Conservation (phyloP, 2,329 filamentous ascomycete genomes). For the Colletotrichum sp. region DNA sequence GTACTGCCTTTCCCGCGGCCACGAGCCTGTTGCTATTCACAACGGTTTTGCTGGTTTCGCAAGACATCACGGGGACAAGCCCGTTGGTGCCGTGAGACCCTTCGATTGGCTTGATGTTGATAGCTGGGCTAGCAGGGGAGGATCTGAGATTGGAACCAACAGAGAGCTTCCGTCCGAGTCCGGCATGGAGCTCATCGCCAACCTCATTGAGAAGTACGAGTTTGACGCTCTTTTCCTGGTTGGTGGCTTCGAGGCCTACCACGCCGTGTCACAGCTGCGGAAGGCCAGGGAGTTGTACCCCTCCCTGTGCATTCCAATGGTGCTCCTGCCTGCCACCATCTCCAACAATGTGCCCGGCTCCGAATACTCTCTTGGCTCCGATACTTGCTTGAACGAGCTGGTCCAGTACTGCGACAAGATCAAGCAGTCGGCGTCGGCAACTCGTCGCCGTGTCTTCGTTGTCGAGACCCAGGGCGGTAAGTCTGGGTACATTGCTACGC, state of each 20-base stretch:
- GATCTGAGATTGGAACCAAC: slow-evolving; percentile 98
- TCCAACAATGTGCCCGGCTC: slow-evolving; percentile 98
- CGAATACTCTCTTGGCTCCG: slow-evolving; percentile 95
- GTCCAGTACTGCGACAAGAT: slow-evolving; percentile 97
- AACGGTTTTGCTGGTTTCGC: slow-evolving; percentile 96
- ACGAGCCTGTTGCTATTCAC: slow-evolving; percentile 90
- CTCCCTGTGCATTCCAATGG: slow-evolving; percentile 90
- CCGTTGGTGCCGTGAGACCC: slow-evolving; percentile 80
- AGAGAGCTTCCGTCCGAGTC: slow-evolving; percentile 86
- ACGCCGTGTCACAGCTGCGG: slow-evolving; percentile 85
- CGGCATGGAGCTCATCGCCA: slow-evolving; percentile 82
- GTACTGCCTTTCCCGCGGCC: slow-evolving; percentile 90
- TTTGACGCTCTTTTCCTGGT: slow-evolving; percentile 93
- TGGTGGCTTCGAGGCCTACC: slow-evolving; percentile 96
- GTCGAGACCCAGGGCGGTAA: slow-evolving; percentile 97
- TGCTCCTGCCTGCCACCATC: slow-evolving; percentile 92
- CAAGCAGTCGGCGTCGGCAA: slow-evolving; percentile 94
- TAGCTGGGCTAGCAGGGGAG: slow-evolving; percentile 93
- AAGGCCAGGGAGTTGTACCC: slow-evolving; percentile 80
- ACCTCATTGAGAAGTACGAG: slow-evolving; percentile 82
- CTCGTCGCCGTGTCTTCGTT: slow-evolving; percentile 91
- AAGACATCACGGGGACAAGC: slow-evolving; percentile 85
- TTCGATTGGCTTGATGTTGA: slow-evolving; percentile 95
- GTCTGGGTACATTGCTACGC: slow-evolving; percentile 90
- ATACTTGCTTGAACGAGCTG: slow-evolving; percentile 95